Conservation (phyloP, 1,139 yeast species). For the Yamadazyma kanchanaburiensis region DNA sequence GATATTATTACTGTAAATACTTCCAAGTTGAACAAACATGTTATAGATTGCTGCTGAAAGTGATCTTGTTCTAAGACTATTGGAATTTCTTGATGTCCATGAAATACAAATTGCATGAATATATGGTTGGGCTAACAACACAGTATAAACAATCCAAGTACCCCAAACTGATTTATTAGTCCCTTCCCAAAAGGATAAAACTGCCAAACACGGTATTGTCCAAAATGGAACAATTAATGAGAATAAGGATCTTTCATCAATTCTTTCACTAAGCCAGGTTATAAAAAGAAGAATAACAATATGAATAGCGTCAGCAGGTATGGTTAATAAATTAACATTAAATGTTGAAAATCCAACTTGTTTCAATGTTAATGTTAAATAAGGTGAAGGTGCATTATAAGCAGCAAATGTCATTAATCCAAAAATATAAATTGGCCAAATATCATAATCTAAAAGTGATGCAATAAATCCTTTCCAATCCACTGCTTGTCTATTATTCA, state of each 20-base stretch:
- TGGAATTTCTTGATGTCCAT: conserved; percentile 61
- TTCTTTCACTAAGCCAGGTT: conserved; percentile 39
- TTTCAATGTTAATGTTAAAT: conserved; percentile 50
- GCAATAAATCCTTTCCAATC: conserved; percentile 33
- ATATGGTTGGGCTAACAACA: conserved; percentile 49
- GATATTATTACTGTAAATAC: conserved; percentile 49
- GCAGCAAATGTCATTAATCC: conserved; percentile 48
- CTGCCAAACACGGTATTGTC: conserved; percentile 34
- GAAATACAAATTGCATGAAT: conserved; percentile 53
- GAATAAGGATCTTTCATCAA: conserved; percentile 32
- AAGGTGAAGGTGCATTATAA: conserved; percentile 38
- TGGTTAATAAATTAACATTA: conserved; percentile 51
- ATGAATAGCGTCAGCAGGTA: conserved; percentile 43
- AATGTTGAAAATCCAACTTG: conserved; percentile 55
- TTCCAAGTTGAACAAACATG: conserved; percentile 57
- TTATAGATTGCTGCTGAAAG: conserved; percentile 62
- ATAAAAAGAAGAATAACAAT: conserved; percentile 35
- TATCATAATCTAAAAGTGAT: conserved; percentile 49
- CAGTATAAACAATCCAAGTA: conserved; percentile 46
- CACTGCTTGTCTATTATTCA: conserved; percentile 62
- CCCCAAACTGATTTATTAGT: conserved; percentile 47
- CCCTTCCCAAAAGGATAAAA: conserved; percentile 51
- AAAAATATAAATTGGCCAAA: conserved; percentile 57
- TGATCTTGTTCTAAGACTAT: conserved; percentile 56
- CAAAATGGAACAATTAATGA: conserved; percentile 35